Evolutionary conservation across 2,329 filamentous ascomycete genomes (phyloP).

Genomic region (Rutstroemia sp.): DNA sequence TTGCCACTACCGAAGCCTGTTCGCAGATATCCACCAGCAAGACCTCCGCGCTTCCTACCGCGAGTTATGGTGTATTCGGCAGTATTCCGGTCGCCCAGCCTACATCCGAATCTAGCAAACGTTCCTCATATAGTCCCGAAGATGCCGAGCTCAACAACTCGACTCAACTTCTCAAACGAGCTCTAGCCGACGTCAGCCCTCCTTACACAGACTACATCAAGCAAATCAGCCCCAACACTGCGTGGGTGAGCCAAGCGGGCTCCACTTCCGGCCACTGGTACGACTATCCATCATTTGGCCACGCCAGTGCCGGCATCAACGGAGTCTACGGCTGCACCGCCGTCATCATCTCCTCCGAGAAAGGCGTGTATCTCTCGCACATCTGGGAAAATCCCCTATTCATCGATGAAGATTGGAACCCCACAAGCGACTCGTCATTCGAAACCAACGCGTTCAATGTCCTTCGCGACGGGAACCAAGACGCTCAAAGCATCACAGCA

Average conservation of each 20-base stretch:
- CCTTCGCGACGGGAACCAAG: neutral
- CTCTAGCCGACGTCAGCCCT: neutral
- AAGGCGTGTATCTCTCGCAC: neutral
- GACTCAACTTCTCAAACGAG: neutral
- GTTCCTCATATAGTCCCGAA: neutral
- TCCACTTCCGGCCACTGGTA: neutral
- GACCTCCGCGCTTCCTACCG: neutral
- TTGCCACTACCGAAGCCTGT: neutral
- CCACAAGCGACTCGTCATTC: neutral
- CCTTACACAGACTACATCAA: neutral
- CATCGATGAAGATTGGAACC: neutral
- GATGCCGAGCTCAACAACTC: neutral
- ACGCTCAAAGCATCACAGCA: neutral
- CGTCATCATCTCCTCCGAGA: neutral
- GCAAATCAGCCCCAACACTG: neutral
- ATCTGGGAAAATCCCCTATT: neutral
- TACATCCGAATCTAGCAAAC: neutral
- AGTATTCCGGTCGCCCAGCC: neutral
- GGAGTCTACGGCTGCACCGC: neutral
- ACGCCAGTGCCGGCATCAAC: neutral
- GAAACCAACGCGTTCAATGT: neutral
- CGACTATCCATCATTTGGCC: neutral
- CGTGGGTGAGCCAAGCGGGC: neutral
- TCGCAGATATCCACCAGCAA: neutral
- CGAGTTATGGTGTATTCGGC: neutral